phyloP scores from a whole-genome alignment of 352 stramenopile species.

The Globisporangium ultimum region DNA sequence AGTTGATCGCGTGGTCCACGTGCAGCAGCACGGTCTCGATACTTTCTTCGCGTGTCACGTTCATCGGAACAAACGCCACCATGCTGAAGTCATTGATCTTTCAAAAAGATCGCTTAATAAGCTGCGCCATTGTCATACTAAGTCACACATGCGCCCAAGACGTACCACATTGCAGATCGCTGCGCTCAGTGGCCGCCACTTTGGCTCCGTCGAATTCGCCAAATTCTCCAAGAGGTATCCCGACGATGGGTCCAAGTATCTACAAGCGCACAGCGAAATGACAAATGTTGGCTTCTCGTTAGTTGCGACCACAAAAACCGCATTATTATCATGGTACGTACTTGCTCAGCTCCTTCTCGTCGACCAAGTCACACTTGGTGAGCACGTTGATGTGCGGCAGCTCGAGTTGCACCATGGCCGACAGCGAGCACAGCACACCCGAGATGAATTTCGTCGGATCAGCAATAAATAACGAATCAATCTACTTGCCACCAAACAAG shows the following conservation, averaged over 20 bases:
- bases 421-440: conserved; percentile 94
- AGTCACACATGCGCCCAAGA: background rate
- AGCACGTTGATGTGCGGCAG: conserved; percentile 94
- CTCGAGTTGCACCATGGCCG: conserved; percentile 98
- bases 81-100: conserved; percentile 96
- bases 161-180: conserved; percentile 87
- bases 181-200: conserved; percentile 77
- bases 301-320: no score
- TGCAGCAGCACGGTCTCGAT: conserved; percentile 95
- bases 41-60: conserved; percentile 96
- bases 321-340: conserved; percentile 20
- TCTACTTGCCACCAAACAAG: conserved; percentile 33
- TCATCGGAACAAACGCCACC: conserved; percentile 97
- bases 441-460: conserved; percentile 99
- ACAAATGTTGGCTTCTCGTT: no score
- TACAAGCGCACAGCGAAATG: conserved; percentile 12
- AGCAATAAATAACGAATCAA: conserved; percentile 92
- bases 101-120: background rate
- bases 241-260: conserved; percentile 79
- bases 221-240: conserved; percentile 83
- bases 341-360: conserved; percentile 88
- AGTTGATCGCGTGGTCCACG: conserved; percentile 97
- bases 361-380: conserved; percentile 90
- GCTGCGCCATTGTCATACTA: background rate
- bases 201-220: conserved; percentile 70